Evolutionary conservation across 192 early-diverging fungal genomes (phyloP).

Genomic region (Rhizoclosmatium sp.): DNA sequence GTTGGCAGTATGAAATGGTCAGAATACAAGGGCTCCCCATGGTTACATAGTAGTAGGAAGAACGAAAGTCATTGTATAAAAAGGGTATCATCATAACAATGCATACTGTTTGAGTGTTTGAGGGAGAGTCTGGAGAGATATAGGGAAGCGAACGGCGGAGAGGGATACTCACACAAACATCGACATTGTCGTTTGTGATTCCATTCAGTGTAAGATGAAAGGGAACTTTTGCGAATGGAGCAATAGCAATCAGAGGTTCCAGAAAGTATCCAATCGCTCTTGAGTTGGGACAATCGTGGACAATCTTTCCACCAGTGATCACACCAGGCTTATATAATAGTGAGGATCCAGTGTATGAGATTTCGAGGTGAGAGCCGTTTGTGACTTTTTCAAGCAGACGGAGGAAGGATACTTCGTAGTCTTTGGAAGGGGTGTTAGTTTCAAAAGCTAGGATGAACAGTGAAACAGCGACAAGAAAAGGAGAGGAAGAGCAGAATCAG

Average conservation of each 20-base stretch:
- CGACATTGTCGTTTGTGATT: constrained; percentile 93
- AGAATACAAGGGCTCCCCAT: neutral
- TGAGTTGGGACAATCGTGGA: constrained; percentile 85
- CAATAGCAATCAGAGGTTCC: constrained; percentile 89
- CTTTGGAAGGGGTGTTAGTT: constrained; percentile 47
- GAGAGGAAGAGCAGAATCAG: constrained; percentile 1
- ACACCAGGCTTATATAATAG: constrained; percentile 88
- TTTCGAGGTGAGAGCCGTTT: constrained; percentile 92
- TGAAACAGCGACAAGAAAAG: neutral
- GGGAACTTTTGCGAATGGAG: constrained; percentile 91
- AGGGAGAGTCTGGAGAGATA: neutral
- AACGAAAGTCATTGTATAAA: no score
- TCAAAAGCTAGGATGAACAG: neutral
- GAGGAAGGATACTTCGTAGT: constrained; percentile 92
- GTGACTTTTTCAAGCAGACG: constrained; percentile 91
- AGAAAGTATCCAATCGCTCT: constrained; percentile 94
- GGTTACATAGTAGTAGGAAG: no score
- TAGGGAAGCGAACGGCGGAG: neutral
- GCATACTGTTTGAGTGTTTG: no score
- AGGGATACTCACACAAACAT: constrained; percentile 74
- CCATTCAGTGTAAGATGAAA: constrained; percentile 85
- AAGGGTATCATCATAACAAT: no score
- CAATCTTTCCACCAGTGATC: constrained; percentile 85
- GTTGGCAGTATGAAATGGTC: neutral
- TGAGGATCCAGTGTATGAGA: constrained; percentile 91